Evolutionary conservation across 73 alveolate species (phyloP), one percentile per base, ranked within the genome.

Genomic region (Paramecium sexaurelia): DNA sequence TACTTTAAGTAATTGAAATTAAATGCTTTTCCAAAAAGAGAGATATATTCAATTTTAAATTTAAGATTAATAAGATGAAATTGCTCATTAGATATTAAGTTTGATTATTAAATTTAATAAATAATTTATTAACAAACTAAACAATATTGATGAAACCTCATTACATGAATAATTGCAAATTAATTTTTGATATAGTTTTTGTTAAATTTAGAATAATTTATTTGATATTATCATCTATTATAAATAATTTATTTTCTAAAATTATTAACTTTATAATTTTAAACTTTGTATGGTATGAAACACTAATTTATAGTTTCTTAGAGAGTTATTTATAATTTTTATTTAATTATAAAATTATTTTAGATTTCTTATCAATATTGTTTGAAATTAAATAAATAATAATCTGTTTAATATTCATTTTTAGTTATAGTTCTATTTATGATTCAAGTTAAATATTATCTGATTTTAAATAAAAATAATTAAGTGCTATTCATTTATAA

Each of bases 381-480:
- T 33, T 32, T 35, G 86, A 35, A 9, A 35, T 19, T 13, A 71
- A 40, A 71, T 37, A 15, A 6, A 36, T 61, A 71, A 32, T 71
- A 71, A n/a, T 71, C 86, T 37, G 32, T 35, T 71, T 71, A 57
- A 71, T 71, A 71, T 71, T 71, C 86, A 32, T 33, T 33, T 71
- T n/a, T n/a, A n/a, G n/a, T n/a, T 19, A 17, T 35, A 33, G 43
- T 71, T 71, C 55, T 36, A 61, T 61, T 33, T 71, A 37, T 36
- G 35, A 71, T 71, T 71, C 86, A 4, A 61, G 20, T 29, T 61
- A 24, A 26, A 61, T 20, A 61, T 61, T 61, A 8, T 61, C 83
- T 22, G 83, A 45, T 5, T 61, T 26, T 61, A 19, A 61, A 61
- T n/a, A n/a, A n/a, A n/a, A n/a, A n/a, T n/a, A n/a, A n/a, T n/a